Evolutionary conservation across 2,329 filamentous ascomycete species (phyloP).

Genomic region (Thielaviopsis ethacetica): DNA sequence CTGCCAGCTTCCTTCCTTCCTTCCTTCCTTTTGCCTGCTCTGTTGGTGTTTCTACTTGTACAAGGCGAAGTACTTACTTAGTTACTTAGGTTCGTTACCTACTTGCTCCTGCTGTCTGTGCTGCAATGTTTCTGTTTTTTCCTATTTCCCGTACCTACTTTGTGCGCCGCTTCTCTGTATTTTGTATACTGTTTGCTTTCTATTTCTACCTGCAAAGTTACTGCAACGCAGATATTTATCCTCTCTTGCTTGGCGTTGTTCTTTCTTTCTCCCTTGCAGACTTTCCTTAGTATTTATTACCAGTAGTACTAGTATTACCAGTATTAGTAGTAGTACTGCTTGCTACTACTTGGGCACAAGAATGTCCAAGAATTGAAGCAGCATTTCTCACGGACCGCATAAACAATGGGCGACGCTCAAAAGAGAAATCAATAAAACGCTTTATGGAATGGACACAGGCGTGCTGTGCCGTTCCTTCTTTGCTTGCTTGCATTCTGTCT

Average conservation of each 20-base stretch:
- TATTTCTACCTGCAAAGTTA: background rate
- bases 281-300: too few species aligned
- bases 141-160: background rate
- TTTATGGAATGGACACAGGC: background rate
- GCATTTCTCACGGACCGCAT: background rate
- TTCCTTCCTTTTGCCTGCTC: background rate
- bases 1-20: background rate
- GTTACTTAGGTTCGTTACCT: too few species aligned
- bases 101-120: background rate
- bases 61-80: too few species aligned
- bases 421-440: background rate
- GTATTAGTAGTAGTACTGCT: too few species aligned
- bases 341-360: background rate
- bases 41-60: background rate
- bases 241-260: too few species aligned
- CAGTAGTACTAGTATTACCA: too few species aligned
- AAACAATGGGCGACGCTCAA: background rate
- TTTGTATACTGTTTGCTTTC: background rate
- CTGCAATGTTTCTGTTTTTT: background rate
- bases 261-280: too few species aligned
- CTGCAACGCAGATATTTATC: too few species aligned
- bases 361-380: background rate
- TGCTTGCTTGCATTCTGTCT: too few species aligned
- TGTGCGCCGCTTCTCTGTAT: background rate
- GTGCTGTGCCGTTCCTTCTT: too few species aligned